Evolutionary conservation across 371 early-diverging fungal genomes (phyloP).

Genomic region (Sporodiniella umbellata): DNA sequence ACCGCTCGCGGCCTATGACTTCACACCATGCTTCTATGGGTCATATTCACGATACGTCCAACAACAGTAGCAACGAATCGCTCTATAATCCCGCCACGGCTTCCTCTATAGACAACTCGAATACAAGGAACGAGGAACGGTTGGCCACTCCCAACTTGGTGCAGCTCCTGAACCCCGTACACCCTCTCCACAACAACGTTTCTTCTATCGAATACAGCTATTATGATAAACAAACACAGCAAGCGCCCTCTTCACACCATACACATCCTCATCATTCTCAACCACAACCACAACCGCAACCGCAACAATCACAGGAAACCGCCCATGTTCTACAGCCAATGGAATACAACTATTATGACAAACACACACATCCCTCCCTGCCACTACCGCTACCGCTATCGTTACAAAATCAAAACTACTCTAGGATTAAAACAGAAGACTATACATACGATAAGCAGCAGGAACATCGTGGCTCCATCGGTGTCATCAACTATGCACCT

Average conservation of each 20-base stretch:
- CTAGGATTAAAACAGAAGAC: no score
- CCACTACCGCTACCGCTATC: not conserved
- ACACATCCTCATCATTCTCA: no score
- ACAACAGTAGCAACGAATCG: constrained; percentile 6
- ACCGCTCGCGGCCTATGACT: no score
- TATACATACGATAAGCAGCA: not conserved
- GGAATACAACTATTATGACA: not conserved
- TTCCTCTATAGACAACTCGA: constrained; percentile 1
- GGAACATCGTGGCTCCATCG: not conserved
- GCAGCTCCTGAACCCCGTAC: constrained; percentile 40
- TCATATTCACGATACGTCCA: no score
- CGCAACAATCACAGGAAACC: no score
- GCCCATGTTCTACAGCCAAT: not conserved
- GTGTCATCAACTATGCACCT: not conserved
- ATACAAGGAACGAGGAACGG: constrained; percentile 3
- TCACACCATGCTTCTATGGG: no score
- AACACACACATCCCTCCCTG: not conserved
- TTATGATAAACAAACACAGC: no score
- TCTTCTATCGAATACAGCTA: no score
- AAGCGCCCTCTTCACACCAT: no score
- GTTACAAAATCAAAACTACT: not conserved
- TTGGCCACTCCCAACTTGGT: constrained; percentile 27
- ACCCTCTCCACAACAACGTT: constrained; percentile 24
- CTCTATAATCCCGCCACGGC: not conserved
- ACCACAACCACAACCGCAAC: no score